A percentile compares a stretch with the other conserved stretches of the same genome.
Conservation (phyloP, 148 eudicot species). For the Amaranthus hypochondriacus region DNA sequence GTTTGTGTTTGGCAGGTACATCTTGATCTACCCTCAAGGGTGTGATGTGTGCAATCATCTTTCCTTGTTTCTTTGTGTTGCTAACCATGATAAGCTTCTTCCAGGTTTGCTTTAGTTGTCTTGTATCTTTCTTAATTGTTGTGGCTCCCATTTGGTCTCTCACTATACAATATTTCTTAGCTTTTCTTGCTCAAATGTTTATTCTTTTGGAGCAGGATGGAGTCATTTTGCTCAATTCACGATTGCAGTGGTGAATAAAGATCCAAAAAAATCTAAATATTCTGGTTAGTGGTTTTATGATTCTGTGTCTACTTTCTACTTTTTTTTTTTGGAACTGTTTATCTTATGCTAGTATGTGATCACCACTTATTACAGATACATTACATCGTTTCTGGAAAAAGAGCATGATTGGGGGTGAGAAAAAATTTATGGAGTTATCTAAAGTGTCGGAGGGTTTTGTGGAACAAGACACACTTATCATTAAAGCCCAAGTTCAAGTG, state of each 20-base stretch:
- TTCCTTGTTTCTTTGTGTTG: conserved; percentile 87
- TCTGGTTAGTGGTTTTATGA: conserved; percentile 48
- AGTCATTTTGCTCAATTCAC: conserved; percentile 97
- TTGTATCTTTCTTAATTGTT: not conserved
- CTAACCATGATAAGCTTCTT: conserved; percentile 90
- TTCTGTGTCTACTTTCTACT: not conserved
- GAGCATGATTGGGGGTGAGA: conserved; percentile 99
- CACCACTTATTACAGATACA: conserved; percentile 47
- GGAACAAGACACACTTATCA: conserved; percentile 65
- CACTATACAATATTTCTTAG: not conserved
- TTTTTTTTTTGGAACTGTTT: not conserved
- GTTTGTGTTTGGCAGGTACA: conserved; percentile 58
- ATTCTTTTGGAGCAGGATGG: conserved; percentile 54
- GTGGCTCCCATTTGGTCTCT: not conserved
- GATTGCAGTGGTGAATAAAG: conserved; percentile 89
- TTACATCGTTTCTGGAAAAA: conserved; percentile 93
- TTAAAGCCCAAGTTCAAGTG: conserved; percentile 93
- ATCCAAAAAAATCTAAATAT: conserved; percentile 80
- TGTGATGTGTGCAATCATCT: conserved; percentile 97
- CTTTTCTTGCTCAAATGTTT: not conserved
- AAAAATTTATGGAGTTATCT: conserved; percentile 87
- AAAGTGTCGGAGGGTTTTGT: conserved; percentile 87
- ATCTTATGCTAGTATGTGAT: conserved; percentile 10
- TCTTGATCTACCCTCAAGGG: conserved; percentile 91
- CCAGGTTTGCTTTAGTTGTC: conserved; percentile 49